Conservation (phyloP, 768 basidiomycete species). For the Leccinum imitatum region DNA sequence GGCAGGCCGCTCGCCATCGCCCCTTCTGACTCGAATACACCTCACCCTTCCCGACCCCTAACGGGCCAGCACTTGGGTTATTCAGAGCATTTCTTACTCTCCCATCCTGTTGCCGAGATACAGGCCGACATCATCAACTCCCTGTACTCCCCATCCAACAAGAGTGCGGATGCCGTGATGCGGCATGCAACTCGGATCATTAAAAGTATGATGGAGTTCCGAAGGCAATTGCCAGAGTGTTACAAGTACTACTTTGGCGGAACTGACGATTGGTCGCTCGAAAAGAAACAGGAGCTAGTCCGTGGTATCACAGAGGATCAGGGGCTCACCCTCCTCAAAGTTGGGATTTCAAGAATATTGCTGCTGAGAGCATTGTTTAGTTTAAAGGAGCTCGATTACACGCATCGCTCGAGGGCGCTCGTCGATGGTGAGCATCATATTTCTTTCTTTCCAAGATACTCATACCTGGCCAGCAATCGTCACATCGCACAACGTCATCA, state of each 20-base stretch:
- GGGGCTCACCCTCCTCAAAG: constrained; percentile 78
- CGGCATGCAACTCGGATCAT: constrained; percentile 78
- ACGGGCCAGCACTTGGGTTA: constrained; percentile 43
- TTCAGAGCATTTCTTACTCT: constrained; percentile 78
- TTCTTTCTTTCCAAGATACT: constrained; percentile 3
- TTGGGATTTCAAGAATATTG: constrained; percentile 78
- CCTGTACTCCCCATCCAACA: constrained; percentile 74
- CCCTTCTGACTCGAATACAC: constrained; percentile 82
- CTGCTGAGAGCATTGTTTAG: constrained; percentile 78
- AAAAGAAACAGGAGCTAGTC: constrained; percentile 64
- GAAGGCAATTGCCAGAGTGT: constrained; percentile 63
- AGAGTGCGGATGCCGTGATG: constrained; percentile 68
- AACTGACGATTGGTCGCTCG: constrained; percentile 70
- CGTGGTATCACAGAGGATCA: constrained; percentile 77
- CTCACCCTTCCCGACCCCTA: constrained; percentile 54
- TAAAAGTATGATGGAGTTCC: constrained; percentile 71
- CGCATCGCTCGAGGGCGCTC: constrained; percentile 66
- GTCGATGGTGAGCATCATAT: constrained; percentile 60
- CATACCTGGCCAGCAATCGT: constrained; percentile 59
- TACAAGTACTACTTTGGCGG: constrained; percentile 79
- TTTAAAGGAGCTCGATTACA: constrained; percentile 66
- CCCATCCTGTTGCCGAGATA: constrained; percentile 75
- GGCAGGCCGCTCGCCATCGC: constrained; percentile 83
- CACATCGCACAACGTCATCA: constrained; percentile 84
- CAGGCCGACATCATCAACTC: constrained; percentile 90